Percentiles rank a stretch among this genome's conserved stretches.
phyloP scores from a whole-genome alignment of 192 early-diverging fungal species.

The Coemansia asiatica region DNA sequence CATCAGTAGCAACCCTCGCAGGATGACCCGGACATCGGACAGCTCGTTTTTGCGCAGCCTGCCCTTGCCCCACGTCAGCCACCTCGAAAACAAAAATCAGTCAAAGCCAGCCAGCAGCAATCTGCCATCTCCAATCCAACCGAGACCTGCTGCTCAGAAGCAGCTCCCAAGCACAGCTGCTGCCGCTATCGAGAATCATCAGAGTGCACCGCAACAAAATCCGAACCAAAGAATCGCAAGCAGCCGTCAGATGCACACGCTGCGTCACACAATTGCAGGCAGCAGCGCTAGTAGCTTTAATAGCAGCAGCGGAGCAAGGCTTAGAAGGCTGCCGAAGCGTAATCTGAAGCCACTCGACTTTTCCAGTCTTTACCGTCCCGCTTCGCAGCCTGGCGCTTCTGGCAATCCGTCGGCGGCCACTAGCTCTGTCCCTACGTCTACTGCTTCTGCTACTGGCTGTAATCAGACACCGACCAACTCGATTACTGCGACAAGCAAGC shows the following conservation, averaged over 20 bases:
- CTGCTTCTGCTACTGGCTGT: constrained; percentile 36
- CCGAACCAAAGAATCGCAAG: background rate
- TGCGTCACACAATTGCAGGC: constrained; percentile 19
- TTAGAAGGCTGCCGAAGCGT: constrained; percentile 51
- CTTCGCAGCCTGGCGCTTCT: constrained; percentile 15
- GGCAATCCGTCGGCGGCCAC: constrained; percentile 1
- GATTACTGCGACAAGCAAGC: constrained; percentile 31
- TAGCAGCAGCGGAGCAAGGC: constrained; percentile 18
- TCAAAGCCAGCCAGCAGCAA: constrained; percentile 6
- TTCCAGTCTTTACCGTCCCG: constrained; percentile 37
- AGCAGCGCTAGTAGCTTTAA: constrained; percentile 3
- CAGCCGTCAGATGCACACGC: constrained; percentile 1
- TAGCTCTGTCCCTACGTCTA: constrained; percentile 8
- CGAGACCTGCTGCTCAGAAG: background rate
- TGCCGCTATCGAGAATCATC: background rate
- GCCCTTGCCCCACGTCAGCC: constrained; percentile 6
- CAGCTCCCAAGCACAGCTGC: background rate
- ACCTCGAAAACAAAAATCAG: constrained; percentile 14
- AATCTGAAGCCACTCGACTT: constrained; percentile 57
- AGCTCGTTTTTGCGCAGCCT: constrained; percentile 27
- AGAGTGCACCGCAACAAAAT: background rate
- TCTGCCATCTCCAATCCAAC: background rate
- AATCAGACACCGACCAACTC: background rate
- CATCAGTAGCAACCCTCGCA: constrained; percentile 35
- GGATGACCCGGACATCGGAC: constrained; percentile 18